Evolutionary conservation across 345 rosid genomes (phyloP).

Genomic region (Raphanus raphanistrum): DNA sequence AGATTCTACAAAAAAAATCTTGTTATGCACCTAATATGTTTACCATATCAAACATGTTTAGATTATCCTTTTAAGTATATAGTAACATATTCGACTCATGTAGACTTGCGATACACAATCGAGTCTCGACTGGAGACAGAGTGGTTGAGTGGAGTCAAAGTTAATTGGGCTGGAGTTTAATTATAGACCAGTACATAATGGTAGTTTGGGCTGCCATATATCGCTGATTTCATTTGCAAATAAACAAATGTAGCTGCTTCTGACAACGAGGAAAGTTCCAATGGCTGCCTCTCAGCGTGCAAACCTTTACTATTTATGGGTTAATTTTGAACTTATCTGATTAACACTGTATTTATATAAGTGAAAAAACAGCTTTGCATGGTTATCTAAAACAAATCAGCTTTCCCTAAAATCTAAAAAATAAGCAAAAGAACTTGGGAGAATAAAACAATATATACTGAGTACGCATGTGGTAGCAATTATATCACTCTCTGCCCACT

Average conservation of each 20-base stretch:
- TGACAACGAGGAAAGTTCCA: slow-evolving; percentile 43
- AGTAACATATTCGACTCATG: too few relatives aligned
- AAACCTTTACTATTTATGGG: slow-evolving; percentile 26
- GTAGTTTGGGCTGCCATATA: not conserved
- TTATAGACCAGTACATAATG: not conserved
- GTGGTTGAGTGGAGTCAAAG: too few relatives aligned
- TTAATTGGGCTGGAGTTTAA: not conserved
- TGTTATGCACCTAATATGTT: not conserved
- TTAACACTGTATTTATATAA: not conserved
- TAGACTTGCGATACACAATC: too few relatives aligned
- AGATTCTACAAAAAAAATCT: not conserved
- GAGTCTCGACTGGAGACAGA: too few relatives aligned
- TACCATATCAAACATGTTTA: not conserved
- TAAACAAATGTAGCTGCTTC: slow-evolving; percentile 24
- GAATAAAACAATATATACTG: slow-evolving; percentile 34
- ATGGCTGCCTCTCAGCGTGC: slow-evolving; percentile 33
- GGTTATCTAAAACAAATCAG: slow-evolving; percentile 11
- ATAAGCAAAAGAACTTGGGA: slow-evolving; percentile 17
- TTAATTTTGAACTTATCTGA: slow-evolving; percentile 30
- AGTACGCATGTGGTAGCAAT: slow-evolving; percentile 39
- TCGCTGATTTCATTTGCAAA: slow-evolving; percentile 12
- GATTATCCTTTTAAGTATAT: too few relatives aligned
- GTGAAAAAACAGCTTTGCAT: slow-evolving; percentile 13
- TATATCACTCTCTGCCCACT: slow-evolving; percentile 40
- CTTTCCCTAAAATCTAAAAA: slow-evolving; percentile 30